These are phyloP conservation scores for Nigrospora oryzae DNA, from an alignment of 2,329 filamentous ascomycete genomes.

Conservation along the genomic window DNA sequence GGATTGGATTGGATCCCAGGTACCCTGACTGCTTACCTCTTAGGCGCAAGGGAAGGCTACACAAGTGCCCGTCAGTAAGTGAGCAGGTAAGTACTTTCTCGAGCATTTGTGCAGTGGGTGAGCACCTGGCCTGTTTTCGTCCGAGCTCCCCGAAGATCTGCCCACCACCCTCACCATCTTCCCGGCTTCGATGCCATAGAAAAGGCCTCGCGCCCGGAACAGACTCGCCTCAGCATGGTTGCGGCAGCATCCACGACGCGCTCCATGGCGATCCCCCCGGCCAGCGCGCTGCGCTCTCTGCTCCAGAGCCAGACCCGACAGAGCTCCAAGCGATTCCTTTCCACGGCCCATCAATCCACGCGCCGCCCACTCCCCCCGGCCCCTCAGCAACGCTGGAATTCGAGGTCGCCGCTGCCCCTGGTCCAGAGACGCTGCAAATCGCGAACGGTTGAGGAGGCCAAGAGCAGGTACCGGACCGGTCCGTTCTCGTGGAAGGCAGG, in stretches of 20 bases:
- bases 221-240: no score
- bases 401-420: constrained; percentile 7
- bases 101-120: no score
- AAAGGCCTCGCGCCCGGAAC: no score
- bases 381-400: constrained; percentile 1
- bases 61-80: no score
- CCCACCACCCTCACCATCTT: no score
- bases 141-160: no score
- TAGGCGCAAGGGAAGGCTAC: no score
- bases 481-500: constrained; percentile 94
- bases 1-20: no score
- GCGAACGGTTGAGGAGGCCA: constrained; percentile 51
- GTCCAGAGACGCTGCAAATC: constrained; percentile 29
- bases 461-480: constrained; percentile 48
- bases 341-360: constrained; percentile 1
- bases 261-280: constrained; percentile 2
- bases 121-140: no score
- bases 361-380: constrained; percentile 2
- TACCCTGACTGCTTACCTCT: no score
- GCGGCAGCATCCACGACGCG: not conserved
- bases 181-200: no score
- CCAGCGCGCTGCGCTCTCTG: constrained; percentile 9
- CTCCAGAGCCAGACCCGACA: constrained; percentile 6
- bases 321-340: constrained; percentile 12
- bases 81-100: no score